A percentile compares a stretch with the other conserved stretches of the same genome.
Conservation (phyloP, 2,329 filamentous ascomycete species). For the Microdochium paspali region DNA sequence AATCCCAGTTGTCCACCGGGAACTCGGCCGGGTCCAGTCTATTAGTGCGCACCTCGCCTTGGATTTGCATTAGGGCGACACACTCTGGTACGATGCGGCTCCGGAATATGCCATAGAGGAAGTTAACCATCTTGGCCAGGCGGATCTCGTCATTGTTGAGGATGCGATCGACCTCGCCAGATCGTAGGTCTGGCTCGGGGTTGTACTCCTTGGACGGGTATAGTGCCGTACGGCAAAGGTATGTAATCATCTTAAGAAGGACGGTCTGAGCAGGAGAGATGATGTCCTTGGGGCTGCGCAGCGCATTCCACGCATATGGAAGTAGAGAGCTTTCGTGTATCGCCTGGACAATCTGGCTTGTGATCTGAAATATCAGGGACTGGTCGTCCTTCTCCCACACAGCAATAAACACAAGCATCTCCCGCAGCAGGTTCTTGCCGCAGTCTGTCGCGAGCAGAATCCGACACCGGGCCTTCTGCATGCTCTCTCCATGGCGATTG, state of each 20-base stretch:
- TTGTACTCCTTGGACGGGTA: constrained; percentile 28
- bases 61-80: constrained; percentile 85
- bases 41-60: constrained; percentile 77
- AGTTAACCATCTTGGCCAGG: constrained; percentile 64
- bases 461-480: constrained; percentile 84
- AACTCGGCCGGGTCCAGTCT: constrained; percentile 76
- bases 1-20: constrained; percentile 91
- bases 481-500: constrained; percentile 62
- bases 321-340: constrained; percentile 83
- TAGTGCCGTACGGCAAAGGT: constrained; percentile 64
- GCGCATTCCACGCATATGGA: constrained; percentile 84
- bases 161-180: constrained; percentile 12
- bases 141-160: constrained; percentile 41
- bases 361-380: constrained; percentile 92
- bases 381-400: constrained; percentile 94
- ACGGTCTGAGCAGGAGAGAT: constrained; percentile 93
- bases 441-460: constrained; percentile 85
- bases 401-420: constrained; percentile 91
- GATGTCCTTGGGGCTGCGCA: constrained; percentile 89
- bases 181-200: constrained; percentile 11
- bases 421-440: constrained; percentile 78
- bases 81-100: constrained; percentile 90
- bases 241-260: constrained; percentile 80
- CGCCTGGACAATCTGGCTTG: constrained; percentile 89
- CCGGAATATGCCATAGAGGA: constrained; percentile 86